Conservation (phyloP, 2,329 filamentous ascomycete genomes). For the Zasmidium cellare region DNA sequence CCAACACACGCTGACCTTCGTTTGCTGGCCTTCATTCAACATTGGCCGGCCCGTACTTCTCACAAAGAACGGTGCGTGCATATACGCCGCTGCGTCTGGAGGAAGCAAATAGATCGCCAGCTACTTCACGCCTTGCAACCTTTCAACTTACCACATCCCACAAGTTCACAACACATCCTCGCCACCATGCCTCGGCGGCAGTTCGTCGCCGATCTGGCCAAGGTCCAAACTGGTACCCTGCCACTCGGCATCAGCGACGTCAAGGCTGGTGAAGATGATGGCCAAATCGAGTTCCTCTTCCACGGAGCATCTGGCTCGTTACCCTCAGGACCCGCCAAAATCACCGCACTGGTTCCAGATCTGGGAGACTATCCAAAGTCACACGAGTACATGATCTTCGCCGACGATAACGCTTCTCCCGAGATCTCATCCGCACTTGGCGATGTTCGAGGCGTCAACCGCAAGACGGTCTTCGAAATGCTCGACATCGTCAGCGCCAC, state of each 20-base stretch:
- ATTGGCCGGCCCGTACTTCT: background rate
- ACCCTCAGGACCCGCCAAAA: constrained; percentile 28
- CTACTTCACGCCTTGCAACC: background rate
- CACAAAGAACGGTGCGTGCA: background rate
- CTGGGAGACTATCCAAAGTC: constrained; percentile 60
- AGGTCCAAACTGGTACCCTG: constrained; percentile 38
- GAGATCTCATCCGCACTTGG: constrained; percentile 47
- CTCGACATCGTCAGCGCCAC: constrained; percentile 47
- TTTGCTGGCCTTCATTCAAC: background rate
- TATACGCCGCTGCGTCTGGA: background rate
- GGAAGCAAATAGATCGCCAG: background rate
- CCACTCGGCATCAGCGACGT: constrained; percentile 57
- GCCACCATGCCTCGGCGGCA: constrained; percentile 63
- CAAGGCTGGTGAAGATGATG: constrained; percentile 66
- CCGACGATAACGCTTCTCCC: constrained; percentile 48
- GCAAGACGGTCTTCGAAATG: constrained; percentile 51
- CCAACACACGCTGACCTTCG: background rate
- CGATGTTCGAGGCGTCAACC: constrained; percentile 44
- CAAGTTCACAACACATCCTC: background rate
- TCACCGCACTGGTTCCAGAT: constrained; percentile 49
- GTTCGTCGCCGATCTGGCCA: constrained; percentile 61
- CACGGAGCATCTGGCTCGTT: constrained; percentile 11
- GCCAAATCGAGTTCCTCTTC: constrained; percentile 67
- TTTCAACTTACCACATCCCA: background rate
- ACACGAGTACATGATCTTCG: constrained; percentile 60